These are phyloP conservation scores for Podosphaera aphanis DNA, from an alignment of 2,329 filamentous ascomycete species.

Conservation along the genomic window DNA sequence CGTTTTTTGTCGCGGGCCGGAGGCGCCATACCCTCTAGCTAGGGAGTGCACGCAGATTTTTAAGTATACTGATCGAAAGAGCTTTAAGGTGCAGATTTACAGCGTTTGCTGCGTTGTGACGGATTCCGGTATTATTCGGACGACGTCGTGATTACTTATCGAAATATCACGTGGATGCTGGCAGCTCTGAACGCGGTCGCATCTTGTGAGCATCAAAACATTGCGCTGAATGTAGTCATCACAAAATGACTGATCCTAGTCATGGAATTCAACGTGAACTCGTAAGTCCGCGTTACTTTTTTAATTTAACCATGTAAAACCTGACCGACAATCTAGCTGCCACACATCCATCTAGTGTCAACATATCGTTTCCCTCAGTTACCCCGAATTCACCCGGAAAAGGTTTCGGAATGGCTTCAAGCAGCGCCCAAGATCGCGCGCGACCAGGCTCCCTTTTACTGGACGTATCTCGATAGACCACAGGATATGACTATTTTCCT, in stretches of 20 bases:
- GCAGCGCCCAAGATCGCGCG: conserved; percentile 68
- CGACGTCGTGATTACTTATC: too few relatives aligned
- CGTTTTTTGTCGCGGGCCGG: too few relatives aligned
- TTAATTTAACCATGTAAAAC: background rate
- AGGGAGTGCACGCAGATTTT: too few relatives aligned
- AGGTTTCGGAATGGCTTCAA: conserved; percentile 64
- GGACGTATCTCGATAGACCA: conserved; percentile 73
- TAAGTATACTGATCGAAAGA: too few relatives aligned
- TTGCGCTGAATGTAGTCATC: too few relatives aligned
- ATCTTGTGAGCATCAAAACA: too few relatives aligned
- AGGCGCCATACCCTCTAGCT: too few relatives aligned
- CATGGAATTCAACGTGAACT: conserved; percentile 21
- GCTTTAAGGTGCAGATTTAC: too few relatives aligned
- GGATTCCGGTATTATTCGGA: too few relatives aligned
- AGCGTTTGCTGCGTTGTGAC: too few relatives aligned
- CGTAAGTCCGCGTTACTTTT: conserved; percentile 15
- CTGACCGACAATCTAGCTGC: conserved; percentile 9
- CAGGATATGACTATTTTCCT: conserved; percentile 62
- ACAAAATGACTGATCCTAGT: conserved; percentile 22
- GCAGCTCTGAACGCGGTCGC: too few relatives aligned
- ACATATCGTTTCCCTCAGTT: conserved; percentile 57
- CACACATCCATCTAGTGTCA: conserved; percentile 72
- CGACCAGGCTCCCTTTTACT: conserved; percentile 68
- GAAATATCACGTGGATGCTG: too few relatives aligned
- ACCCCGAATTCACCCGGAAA: conserved; percentile 45